Percentiles rank a stretch among this genome's conserved stretches.
These are phyloP conservation scores for Talaromyces sp. DNA, from an alignment of 2,329 filamentous ascomycete species.

Conservation along the genomic window DNA sequence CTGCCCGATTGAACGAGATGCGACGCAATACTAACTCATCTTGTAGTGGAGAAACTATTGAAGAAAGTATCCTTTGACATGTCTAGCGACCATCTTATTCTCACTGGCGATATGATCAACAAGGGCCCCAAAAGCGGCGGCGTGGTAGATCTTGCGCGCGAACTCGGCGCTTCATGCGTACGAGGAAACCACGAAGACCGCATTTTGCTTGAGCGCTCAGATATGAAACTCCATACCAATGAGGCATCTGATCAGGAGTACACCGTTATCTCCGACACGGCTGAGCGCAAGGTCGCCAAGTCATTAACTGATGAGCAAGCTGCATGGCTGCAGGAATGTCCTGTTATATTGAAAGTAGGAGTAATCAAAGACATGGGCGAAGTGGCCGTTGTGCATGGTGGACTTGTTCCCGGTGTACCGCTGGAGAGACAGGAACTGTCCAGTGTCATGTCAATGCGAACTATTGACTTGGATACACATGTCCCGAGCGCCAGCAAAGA, in stretches of 20 bases:
- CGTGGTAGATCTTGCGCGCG: constrained; percentile 73
- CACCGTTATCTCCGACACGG: constrained; percentile 28
- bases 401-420: constrained; percentile 72
- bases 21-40: neutral
- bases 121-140: constrained; percentile 82
- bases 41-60: constrained; percentile 58
- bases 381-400: constrained; percentile 78
- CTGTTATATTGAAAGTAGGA: constrained; percentile 76
- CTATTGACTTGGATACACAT: constrained; percentile 64
- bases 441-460: constrained; percentile 90
- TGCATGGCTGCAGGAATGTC: constrained; percentile 67
- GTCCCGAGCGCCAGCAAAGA: constrained; percentile 52
- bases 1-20: neutral
- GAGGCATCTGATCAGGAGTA: constrained; percentile 11
- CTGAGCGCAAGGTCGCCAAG: constrained; percentile 56
- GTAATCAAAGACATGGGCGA: constrained; percentile 59
- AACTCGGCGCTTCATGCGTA: constrained; percentile 73
- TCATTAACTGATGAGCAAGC: constrained; percentile 61
- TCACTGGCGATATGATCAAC: constrained; percentile 75
- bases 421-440: constrained; percentile 72
- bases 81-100: constrained; percentile 69
- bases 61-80: constrained; percentile 62
- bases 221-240: constrained; percentile 37
- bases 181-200: constrained; percentile 92
- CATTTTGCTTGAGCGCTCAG: constrained; percentile 65